Evolutionary conservation across 257 asterid genomes (phyloP), one percentile per base, ranked within the genome.

Genomic region (Striga asiatica): DNA sequence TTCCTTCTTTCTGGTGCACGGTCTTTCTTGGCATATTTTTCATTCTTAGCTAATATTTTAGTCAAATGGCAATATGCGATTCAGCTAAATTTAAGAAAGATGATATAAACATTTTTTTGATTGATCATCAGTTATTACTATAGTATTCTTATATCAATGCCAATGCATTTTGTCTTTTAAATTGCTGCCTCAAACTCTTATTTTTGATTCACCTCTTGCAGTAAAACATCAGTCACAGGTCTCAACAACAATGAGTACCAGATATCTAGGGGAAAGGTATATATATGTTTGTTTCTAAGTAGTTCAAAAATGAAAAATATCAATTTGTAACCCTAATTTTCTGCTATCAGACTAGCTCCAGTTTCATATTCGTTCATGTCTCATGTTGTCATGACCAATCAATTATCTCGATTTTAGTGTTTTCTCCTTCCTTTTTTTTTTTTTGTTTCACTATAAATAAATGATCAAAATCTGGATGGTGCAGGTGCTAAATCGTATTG

Each of bases 201-300:
- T 38, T 54, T 58, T 18, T 20, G 52, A 19, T 57, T 11, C 55
- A 23, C 43, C 39, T 74, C 35, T 64, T 75, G 82, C 94, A 92
- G 99, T 70, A 69, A 60, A 54, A 81, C 97, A 63, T 81, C 89
- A 31, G 75, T 92, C 57, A 92, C 93, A 3, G 99, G 99, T 61
- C 84, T 92, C 65, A 92, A 92, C 84, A 92, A 92, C 78, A 92
- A 84, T 42, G 99, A 88, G 67, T 92, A 92, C 71, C 99, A 92
- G 78, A 92, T 92, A 60, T 48, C 91, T 11, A 74, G 97, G 56
- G 99, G 97, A 77, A 74, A 82, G 86, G 99, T 92, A 74, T 50
- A 97, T 92, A 74, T 50, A 25, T 54, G 12, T 56, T 54, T 1
- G 14, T 45, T 24, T 63, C 51, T 38, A 17, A 45, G 35, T 38